Percentiles rank a stretch among this genome's conserved stretches.
These are phyloP conservation scores for Emmonsiellopsis sp. DNA, from an alignment of 2,329 filamentous ascomycete genomes.

Conservation along the genomic window DNA sequence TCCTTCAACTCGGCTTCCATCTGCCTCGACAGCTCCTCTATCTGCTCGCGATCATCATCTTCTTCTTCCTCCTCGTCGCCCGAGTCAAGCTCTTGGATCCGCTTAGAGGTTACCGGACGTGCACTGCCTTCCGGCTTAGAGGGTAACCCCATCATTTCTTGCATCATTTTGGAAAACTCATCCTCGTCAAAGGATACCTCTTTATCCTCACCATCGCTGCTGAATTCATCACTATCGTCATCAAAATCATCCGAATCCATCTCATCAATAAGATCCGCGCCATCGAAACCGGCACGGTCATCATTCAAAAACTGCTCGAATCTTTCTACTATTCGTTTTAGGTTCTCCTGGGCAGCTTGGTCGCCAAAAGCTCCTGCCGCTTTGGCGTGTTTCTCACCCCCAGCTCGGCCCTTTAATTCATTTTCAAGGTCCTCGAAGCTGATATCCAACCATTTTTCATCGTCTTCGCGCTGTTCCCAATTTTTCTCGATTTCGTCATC, in stretches of 20 bases:
- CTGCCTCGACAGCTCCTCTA: conserved; percentile 34
- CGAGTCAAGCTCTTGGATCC: conserved; percentile 43
- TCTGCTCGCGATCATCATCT: conserved; percentile 43
- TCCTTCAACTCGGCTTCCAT: conserved; percentile 41
- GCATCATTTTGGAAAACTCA: conserved; percentile 80
- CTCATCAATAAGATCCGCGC: conserved; percentile 59
- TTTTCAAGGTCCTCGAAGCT: conserved; percentile 81
- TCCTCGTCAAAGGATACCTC: conserved; percentile 75
- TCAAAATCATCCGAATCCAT: conserved; percentile 58
- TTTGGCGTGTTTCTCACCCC: conserved; percentile 13
- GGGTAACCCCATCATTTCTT: conserved; percentile 74
- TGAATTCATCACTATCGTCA: conserved; percentile 44
- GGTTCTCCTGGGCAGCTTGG: conserved; percentile 42
- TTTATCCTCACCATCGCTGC: conserved; percentile 60
- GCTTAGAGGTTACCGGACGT: conserved; percentile 14
- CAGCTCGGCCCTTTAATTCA: conserved; percentile 56
- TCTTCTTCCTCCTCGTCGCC: conserved; percentile 35
- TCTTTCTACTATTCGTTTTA: conserved; percentile 85
- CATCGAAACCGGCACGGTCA: conserved; percentile 69
- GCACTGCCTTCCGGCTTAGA: conserved; percentile 20
- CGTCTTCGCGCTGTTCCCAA: conserved; percentile 68
- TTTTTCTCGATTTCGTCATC: conserved; percentile 57
- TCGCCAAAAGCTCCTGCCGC: conserved; percentile 34
- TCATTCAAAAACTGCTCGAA: conserved; percentile 90
- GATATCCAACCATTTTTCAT: conserved; percentile 88